Conservation (phyloP, 2,329 filamentous ascomycete species). For the Dactylellina sp. region DNA sequence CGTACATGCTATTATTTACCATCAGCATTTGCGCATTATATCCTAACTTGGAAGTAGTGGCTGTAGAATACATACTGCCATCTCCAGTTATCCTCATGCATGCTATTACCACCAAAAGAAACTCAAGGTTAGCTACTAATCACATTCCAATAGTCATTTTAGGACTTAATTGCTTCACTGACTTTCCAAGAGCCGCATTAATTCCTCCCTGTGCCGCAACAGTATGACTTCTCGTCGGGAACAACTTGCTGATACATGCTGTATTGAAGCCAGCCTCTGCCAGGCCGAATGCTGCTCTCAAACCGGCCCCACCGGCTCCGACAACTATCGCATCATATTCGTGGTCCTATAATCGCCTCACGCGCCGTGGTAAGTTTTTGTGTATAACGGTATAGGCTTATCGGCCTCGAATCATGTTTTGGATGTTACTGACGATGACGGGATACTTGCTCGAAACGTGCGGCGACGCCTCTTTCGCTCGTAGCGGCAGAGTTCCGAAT, state of each 20-base stretch:
- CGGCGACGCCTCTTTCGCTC: constrained; percentile 91
- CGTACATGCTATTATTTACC: constrained; percentile 79
- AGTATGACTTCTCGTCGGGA: constrained; percentile 86
- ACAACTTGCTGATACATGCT: constrained; percentile 86
- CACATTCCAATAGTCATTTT: not conserved
- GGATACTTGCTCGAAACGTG: constrained; percentile 91
- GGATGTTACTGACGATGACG: constrained; percentile 78
- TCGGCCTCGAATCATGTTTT: not conserved
- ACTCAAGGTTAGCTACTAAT: constrained; percentile 15
- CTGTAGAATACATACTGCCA: constrained; percentile 72
- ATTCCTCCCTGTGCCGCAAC: constrained; percentile 86
- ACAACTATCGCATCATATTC: constrained; percentile 98
- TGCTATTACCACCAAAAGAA: constrained; percentile 64
- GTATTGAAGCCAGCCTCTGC: constrained; percentile 91
- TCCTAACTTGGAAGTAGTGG: not conserved
- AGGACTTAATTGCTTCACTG: constrained; percentile 59
- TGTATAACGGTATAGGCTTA: not conserved
- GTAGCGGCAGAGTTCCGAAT: constrained; percentile 84
- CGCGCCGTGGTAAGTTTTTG: constrained; percentile 52
- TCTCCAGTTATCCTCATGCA: constrained; percentile 98
- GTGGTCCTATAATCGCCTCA: constrained; percentile 75
- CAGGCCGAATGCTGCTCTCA: constrained; percentile 85
- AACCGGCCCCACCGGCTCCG: constrained; percentile 82
- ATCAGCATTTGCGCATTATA: constrained; percentile 20
- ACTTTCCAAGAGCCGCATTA: constrained; percentile 85